Base-by-base conservation (phyloP, 345 rosid genomes). In the Pistacia vera region DNA sequence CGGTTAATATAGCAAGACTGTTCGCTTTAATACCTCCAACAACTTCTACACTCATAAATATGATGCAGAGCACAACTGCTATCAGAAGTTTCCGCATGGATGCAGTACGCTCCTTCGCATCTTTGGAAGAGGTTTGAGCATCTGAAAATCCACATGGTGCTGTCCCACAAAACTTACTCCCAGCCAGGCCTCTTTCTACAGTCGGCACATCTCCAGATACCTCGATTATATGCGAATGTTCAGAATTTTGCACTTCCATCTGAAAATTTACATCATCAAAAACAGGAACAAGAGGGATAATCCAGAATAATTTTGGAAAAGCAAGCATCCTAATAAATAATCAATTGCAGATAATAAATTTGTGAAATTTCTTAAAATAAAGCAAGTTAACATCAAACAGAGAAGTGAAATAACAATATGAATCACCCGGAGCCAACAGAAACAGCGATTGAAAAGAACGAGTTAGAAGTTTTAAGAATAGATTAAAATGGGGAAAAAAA, bases 21-120 rank as follows among this genome's bases (percentile, higher is more conserved):
- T 91, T 91, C 73, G 91, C 91, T 81, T 87, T 81, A 57, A 87
- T 86, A 51, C 93, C 95, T 76, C 93, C 93, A 63, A 70, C 85
- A 54, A 91, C 88, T 86, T 91, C 93, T 62, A 89, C 90, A 11
- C 78, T 66, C 93, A 91, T 89, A 81, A 91, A 91, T 60, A 89
- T 14, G 41, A 87, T 33, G 60, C 93, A 91, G 36, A 87, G 88
- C 64, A 72, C 77, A 64, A 91, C 88, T n/a, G 88, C 89, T 3
- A 81, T 81, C 66, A 86, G 55, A 52, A 89, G 91, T 77, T 91
- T 89, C 77, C 83, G 68, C 84, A 81, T 87, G 51, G 91, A 87
- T 16, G 82, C 69, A 36, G 89, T 69, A 8, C 90, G 86, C 69
- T 91, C 93, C 66, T 82, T 75, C 25, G 89, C 88, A 68, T 89